A percentile compares a stretch with the other conserved stretches of the same genome.
These are phyloP conservation scores for Trifolium fragiferum DNA, from an alignment of 306 rosid species.

Conservation along the genomic window DNA sequence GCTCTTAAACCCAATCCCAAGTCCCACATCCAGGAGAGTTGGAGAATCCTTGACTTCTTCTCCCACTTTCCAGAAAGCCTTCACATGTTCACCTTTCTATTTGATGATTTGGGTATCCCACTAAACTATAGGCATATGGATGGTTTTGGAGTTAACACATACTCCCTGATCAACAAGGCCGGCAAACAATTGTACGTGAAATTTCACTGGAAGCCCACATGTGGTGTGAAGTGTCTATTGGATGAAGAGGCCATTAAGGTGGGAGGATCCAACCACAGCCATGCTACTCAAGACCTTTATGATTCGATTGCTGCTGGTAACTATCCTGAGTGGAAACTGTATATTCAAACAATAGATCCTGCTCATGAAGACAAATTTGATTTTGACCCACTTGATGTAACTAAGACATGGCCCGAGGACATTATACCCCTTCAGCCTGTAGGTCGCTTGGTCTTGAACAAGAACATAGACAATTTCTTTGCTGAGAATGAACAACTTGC, in stretches of 20 bases:
- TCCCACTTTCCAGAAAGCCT: conserved; percentile 95
- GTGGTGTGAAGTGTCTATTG: conserved; percentile 80
- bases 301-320: conserved; percentile 97
- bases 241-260: conserved; percentile 86
- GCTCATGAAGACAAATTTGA: conserved; percentile 84
- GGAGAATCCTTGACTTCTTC: conserved; percentile 92
- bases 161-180: conserved; percentile 73
- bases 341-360: conserved; percentile 87
- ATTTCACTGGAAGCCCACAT: conserved; percentile 87
- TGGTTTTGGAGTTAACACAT: conserved; percentile 89
- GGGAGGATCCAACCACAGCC: conserved; percentile 97
- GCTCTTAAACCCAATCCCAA: conserved; percentile 94
- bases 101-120: conserved; percentile 88
- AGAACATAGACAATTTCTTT: conserved; percentile 91
- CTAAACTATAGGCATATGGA: conserved; percentile 98
- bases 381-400: conserved; percentile 93
- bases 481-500: conserved; percentile 98
- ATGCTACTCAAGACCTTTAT: conserved; percentile 89
- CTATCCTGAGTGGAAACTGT: conserved; percentile 98
- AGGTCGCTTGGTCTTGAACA: conserved; percentile 91
- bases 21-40: conserved; percentile 89
- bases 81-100: conserved; percentile 81
- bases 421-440: conserved; percentile 93
- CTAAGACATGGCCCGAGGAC: conserved; percentile 98
- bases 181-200: conserved; percentile 84